A percentile compares a stretch with the other conserved stretches of the same genome.
Evolutionary conservation across 768 basidiomycete genomes (phyloP).

Genomic region (Suillus occidentalis): DNA sequence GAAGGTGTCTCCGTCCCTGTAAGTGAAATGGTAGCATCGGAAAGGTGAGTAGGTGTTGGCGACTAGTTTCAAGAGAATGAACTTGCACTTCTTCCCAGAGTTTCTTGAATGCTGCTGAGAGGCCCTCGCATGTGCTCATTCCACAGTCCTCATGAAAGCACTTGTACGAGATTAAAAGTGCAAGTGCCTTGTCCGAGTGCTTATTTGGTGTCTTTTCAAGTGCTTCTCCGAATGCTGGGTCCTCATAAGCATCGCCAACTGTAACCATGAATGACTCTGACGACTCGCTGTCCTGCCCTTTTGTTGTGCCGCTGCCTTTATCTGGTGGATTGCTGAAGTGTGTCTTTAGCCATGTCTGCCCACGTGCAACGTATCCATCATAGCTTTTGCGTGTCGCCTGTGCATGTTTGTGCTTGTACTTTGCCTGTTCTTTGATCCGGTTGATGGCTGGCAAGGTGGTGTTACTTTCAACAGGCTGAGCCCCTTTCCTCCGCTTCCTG

Average conservation of each 20-base stretch:
- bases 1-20: no score
- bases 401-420: slow-evolving; percentile 1
- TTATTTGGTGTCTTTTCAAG: background rate
- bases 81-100: background rate
- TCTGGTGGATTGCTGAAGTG: no score
- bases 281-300: no score
- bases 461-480: background rate
- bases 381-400: slow-evolving; percentile 1
- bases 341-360: background rate
- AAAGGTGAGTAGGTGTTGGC: no score
- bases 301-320: no score
- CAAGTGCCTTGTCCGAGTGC: background rate
- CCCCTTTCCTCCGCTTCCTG: background rate
- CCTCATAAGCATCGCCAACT: background rate
- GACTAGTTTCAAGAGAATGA: no score
- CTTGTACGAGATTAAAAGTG: slow-evolving; percentile 1
- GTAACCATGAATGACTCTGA: no score
- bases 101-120: slow-evolving; percentile 1
- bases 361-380: background rate
- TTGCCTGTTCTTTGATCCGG: slow-evolving; percentile 1
- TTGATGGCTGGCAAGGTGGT: background rate
- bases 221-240: background rate
- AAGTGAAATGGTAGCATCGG: no score
- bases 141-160: slow-evolving; percentile 1
- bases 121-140: slow-evolving; percentile 1